These are phyloP conservation scores for Cercospora brassicicola DNA, from an alignment of 2,329 filamentous ascomycete species.

Conservation along the genomic window DNA sequence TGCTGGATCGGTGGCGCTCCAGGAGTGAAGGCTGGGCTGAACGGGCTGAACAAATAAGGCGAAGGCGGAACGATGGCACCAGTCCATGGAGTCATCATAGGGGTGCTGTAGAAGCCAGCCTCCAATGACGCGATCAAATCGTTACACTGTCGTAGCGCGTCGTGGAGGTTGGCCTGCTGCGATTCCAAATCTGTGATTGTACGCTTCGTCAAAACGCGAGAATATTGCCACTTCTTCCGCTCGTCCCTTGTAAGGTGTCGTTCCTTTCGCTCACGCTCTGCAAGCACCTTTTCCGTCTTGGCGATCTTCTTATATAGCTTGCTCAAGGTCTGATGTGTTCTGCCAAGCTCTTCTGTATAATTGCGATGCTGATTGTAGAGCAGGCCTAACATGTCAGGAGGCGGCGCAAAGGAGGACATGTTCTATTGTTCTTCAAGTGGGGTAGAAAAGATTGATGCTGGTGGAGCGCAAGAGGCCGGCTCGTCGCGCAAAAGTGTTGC, in stretches of 20 bases:
- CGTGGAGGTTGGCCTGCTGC: conserved; percentile 30
- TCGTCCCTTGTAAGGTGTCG: conserved; percentile 29
- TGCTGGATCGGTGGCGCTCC: conserved; percentile 13
- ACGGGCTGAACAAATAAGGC: conserved; percentile 28
- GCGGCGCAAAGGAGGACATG: conserved; percentile 17
- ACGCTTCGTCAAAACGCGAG: conserved; percentile 27
- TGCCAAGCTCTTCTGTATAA: conserved; percentile 32
- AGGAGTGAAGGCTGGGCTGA: conserved; percentile 25
- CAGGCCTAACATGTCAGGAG: conserved; percentile 27
- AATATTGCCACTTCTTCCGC: conserved; percentile 36
- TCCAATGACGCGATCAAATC: conserved; percentile 31
- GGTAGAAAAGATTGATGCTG: not conserved
- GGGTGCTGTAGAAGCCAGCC: conserved; percentile 19
- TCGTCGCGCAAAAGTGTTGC: conserved; percentile 21
- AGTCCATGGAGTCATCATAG: conserved; percentile 25
- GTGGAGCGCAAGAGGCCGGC: conserved; percentile 30
- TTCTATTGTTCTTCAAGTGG: conserved; percentile 14
- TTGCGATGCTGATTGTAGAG: conserved; percentile 32
- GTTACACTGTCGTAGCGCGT: conserved; percentile 32
- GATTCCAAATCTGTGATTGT: conserved; percentile 28
- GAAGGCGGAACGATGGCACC: conserved; percentile 25
- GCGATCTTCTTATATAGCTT: conserved; percentile 35
- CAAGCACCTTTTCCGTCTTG: conserved; percentile 27
- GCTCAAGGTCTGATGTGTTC: conserved; percentile 33
- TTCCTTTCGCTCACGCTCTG: conserved; percentile 25